These are phyloP conservation scores for Crithidia sp. DNA, from an alignment of 208 protist genomes.

Conservation along the genomic window DNA sequence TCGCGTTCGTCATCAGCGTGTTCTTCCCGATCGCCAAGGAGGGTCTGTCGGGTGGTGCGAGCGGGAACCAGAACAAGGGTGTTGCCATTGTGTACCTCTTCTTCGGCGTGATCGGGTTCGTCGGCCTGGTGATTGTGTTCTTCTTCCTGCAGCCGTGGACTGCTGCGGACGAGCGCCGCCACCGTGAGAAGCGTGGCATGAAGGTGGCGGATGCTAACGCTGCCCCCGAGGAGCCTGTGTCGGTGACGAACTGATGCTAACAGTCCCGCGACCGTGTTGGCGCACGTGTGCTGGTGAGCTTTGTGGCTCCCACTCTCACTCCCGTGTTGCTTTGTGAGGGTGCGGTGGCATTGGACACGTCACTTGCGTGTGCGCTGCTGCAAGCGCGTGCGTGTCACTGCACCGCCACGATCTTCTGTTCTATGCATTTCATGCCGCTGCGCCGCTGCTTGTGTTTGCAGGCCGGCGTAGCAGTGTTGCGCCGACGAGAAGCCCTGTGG, in stretches of 20 bases:
- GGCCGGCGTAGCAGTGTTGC: no score
- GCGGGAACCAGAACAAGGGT: conserved; percentile 82
- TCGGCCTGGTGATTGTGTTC: conserved; percentile 70
- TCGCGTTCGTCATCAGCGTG: conserved; percentile 88
- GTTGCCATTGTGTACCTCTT: conserved; percentile 82
- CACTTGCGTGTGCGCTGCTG: no score
- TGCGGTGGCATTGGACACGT: no score
- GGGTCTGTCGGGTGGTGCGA: conserved; percentile 71
- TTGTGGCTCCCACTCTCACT: not conserved
- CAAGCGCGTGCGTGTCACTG: no score
- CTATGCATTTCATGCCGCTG: no score
- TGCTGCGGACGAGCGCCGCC: conserved; percentile 24
- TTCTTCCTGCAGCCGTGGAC: conserved; percentile 77
- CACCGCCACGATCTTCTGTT: no score
- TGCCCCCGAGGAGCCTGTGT: not conserved
- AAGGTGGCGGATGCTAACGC: not conserved
- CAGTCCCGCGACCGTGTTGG: not conserved
- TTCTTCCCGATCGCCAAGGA: conserved; percentile 79
- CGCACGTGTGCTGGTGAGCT: not conserved
- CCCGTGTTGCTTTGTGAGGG: no score
- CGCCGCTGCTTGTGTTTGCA: no score
- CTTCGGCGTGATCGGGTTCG: conserved; percentile 72
- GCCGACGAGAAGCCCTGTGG: no score
- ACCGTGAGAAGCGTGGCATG: conserved; percentile 8
- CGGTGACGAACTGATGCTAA: not conserved